Base-by-base conservation (phyloP, 2,329 filamentous ascomycete species). In the Colletotrichum sansevieriae region DNA sequence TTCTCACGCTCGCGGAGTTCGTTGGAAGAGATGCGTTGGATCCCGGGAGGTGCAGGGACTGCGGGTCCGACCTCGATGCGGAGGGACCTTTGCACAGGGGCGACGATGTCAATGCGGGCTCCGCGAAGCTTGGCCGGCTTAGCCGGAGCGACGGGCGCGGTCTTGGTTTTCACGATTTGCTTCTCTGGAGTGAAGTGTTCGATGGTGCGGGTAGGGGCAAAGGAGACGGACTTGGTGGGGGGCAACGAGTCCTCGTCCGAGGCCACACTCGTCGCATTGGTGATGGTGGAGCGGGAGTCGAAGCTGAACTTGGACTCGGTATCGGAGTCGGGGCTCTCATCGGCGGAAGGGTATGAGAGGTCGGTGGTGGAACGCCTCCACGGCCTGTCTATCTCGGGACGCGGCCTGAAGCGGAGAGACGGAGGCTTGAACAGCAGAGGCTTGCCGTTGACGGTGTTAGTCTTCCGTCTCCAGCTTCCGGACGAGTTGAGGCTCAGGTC, bases 251-350 rank as follows among this genome's bases (percentile, higher is more conserved):
- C 44, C 10, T 68, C 65, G 7, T 58, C 63, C 12, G 63, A 63
- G 2, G 63, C 65, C 22, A 71, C 65, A 43, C 70, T 71, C n/a
- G 70, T 71, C n/a, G 70, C 70, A 56, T 55, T 59, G 4, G 70
- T 71, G 55, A 70, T 20, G 46, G 60, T 51, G n/a, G 68, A 67
- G 22, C 41, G 49, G 25, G 68, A 62, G 43, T 64, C 65, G 33
- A 67, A 71, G 56, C 63, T 71, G 56, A 57, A 71, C 51, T 68
- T 70, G 9, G 68, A 71, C 49, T 71, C 70, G 10, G 46, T 63
- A 11, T 71, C 70, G 4, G 70, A 71, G 46, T 71, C 70, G 29
- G 67, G 59, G 35, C 56, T 59, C 11, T 71, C 68, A 12, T 71
- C 70, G n/a, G 61, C 70, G 7, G 70, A 70, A 2, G 60, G 60